Base-by-base conservation (phyloP, 2,329 filamentous ascomycete species). In the Nemania abortiva region DNA sequence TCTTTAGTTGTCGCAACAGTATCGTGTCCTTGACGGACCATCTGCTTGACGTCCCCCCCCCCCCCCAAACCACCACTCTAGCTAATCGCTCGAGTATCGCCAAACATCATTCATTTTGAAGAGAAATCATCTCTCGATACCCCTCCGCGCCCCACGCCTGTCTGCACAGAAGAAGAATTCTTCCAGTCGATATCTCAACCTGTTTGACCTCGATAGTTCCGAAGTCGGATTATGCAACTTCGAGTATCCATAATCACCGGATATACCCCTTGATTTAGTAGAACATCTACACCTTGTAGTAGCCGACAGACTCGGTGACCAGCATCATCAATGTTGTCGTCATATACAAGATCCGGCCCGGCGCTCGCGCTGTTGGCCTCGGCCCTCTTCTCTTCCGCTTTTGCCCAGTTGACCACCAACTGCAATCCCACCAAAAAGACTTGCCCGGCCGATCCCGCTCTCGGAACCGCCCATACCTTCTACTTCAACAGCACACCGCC, bases 391-490 rank as follows among this genome's bases (percentile, higher is more conserved):
- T 76, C 86, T 64, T 79, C 87, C 52, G 83, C 84, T 56, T 73
- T 85, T 45, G 94, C 91, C 57, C 95, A 98, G 80, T 94, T 94
- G 37, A 89, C 82, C 65, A 94, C 92, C 7, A 80, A 85, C 50
- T 98, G 95, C 84, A 90, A 97, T 77, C 95, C 95, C 5, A 85
- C 91, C 76, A 87, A 94, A 72, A 81, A 83, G 69, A 89, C 86
- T 72, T 97, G 94, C 79, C 89, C 92, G 1, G 79, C 89, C 49
- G 87, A 96, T 79, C 85, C 89, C 1, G 94, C 92, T 13, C 86
- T 97, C 20, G 89, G 90, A 65, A 88, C 88, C 61, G 79, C 85
- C 37, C 85, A 90, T 79, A 84, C 82, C 55, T 92, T 89, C 81
- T 79, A 86, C 77, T 93, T 93, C 84, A 92, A 91, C 77, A 74